A percentile compares a stretch with the other conserved stretches of the same genome.
Evolutionary conservation across 1,284 basidiomycete genomes (phyloP).

Genomic region (Heliocybe sulcata): DNA sequence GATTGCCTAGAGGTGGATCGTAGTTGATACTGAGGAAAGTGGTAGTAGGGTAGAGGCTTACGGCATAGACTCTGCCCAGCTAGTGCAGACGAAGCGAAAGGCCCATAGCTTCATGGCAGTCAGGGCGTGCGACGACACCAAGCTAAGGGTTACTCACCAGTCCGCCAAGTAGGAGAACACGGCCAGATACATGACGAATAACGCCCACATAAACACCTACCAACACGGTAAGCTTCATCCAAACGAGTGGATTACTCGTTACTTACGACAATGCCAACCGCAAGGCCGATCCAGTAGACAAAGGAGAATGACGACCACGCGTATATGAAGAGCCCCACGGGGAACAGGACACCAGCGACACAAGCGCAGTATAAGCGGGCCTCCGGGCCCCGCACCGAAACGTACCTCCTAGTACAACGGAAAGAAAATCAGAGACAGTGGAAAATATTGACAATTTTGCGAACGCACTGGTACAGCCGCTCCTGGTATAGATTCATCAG

Average conservation of each 20-base stretch:
- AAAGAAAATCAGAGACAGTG: constrained; percentile 7
- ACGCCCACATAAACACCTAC: constrained; percentile 46
- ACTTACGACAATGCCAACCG: constrained; percentile 45
- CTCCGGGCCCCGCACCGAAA: constrained; percentile 55
- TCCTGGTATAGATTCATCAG: constrained; percentile 58
- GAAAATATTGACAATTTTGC: not conserved
- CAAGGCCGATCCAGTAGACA: constrained; percentile 51
- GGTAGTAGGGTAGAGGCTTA: constrained; percentile 22
- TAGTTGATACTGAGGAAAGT: not conserved
- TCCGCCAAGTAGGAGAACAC: constrained; percentile 72
- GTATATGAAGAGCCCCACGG: constrained; percentile 60
- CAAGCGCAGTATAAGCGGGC: constrained; percentile 68
- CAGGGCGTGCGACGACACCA: not conserved
- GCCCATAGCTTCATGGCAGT: constrained; percentile 44
- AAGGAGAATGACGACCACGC: constrained; percentile 49
- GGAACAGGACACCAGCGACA: constrained; percentile 54
- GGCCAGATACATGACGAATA: constrained; percentile 56
- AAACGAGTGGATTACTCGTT: constrained; percentile 9
- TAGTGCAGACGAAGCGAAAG: constrained; percentile 71
- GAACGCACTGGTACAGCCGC: constrained; percentile 47
- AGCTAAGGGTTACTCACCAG: constrained; percentile 36
- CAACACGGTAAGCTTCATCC: not conserved
- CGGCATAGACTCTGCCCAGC: constrained; percentile 72
- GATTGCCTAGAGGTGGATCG: constrained; percentile 36
- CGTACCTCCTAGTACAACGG: constrained; percentile 42